Evolutionary conservation across 176 grass and related monocot genomes (phyloP), one percentile per base, ranked within the genome.

Genomic region (Pontederia crassipes): DNA sequence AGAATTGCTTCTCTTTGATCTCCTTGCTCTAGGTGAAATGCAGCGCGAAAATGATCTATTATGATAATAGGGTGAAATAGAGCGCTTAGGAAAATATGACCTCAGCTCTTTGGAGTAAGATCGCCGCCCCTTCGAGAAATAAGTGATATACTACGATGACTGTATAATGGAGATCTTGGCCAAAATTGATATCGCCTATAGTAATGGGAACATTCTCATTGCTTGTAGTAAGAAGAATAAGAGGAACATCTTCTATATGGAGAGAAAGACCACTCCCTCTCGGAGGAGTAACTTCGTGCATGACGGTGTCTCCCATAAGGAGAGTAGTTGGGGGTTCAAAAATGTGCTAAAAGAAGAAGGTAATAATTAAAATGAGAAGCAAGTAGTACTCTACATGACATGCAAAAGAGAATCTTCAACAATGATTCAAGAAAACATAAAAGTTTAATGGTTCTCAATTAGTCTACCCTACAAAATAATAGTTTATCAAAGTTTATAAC

Each of bases 251-350:
- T 75, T 14, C 55, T 15, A 24, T 81, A 55, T 13, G 83, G 78
- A 52, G 83, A 89, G 45, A 78, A 78, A 54, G 86, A 78, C 2
- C 54, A 5, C 16, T 84, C 77, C 24, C 70, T 54, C 12, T 68
- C 78, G 20, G 78, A 75, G 8, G 81, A 75, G 59, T 76, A 85
- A 24, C 11, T 55, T 0, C 14, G 73, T 28, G 80, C 46, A 64
- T 88, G 71, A 59, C 59, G 73, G 17, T 54, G 63, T 54, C 85
- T 77, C 32, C 50, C 28, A 29, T 67, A 32, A 49, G 80, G 80
- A 2, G 80, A 89, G 56, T 71, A 84, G 70, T 80, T 84, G 45
- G 57, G 49, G n/a, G 78, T 81, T 52, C 67, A 29, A n/a, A 51
- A 72, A 9, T 55, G 64, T 17, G 45, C 82, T 85, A 66, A 32